Conservation (phyloP, 1,284 basidiomycete species). For the Heliocybe sulcata region DNA sequence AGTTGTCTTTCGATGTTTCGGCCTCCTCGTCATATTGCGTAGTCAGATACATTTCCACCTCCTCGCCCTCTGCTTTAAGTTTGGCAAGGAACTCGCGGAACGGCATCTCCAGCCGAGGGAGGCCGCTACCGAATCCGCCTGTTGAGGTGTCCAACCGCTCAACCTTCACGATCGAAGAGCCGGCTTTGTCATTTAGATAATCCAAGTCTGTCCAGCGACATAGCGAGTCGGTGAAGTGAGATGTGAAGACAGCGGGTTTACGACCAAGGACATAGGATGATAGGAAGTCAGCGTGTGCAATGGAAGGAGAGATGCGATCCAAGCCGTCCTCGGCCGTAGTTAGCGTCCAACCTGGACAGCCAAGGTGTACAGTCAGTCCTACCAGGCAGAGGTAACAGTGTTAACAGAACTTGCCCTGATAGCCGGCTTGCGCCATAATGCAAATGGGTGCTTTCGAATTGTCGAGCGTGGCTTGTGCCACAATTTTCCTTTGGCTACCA, state of each 20-base stretch:
- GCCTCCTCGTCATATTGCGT: constrained; percentile 22
- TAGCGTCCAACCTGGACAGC: background rate
- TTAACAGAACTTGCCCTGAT: no score
- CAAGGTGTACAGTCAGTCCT: no score
- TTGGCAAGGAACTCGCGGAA: background rate
- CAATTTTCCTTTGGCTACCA: no score
- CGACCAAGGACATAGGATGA: background rate
- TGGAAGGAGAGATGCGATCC: background rate
- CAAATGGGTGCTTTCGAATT: no score
- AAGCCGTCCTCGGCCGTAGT: background rate
- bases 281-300: background rate
- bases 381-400: no score
- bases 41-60: constrained; percentile 18
- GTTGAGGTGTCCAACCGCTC: background rate
- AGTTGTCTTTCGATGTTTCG: constrained; percentile 8
- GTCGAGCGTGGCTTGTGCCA: no score
- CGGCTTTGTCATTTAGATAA: background rate
- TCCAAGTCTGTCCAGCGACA: background rate
- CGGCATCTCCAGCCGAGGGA: background rate
- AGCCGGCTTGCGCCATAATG: no score
- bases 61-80: background rate
- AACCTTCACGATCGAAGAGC: background rate
- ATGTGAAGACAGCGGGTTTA: background rate
- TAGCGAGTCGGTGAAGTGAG: background rate
- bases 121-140: background rate